Evolutionary conservation across 768 basidiomycete species (phyloP).

Genomic region (Rhizopogon sp.): DNA sequence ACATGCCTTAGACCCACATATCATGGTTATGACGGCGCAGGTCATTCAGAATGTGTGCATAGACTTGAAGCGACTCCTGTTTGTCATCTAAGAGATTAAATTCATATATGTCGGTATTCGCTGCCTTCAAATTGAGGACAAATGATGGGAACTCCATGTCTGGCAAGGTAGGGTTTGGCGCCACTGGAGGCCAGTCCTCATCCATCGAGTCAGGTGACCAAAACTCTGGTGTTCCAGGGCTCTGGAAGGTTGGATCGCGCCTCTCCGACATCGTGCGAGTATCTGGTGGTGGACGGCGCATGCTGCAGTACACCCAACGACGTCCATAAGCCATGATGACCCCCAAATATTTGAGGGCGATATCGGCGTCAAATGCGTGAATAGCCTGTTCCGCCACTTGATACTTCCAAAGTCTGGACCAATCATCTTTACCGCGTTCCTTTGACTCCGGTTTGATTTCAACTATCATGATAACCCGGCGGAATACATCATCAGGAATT

Average conservation of each 20-base stretch:
- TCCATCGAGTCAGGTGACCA: not conserved
- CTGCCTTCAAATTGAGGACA: too few relatives aligned
- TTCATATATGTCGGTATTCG: not conserved
- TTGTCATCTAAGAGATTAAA: not conserved
- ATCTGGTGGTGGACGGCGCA: not conserved
- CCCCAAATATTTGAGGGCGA: not conserved
- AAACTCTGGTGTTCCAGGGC: not conserved
- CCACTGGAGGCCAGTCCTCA: not conserved
- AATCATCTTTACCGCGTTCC: accelerated
- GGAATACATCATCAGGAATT: not conserved
- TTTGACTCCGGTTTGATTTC: not conserved
- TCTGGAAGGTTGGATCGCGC: too few relatives aligned
- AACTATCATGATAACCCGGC: not conserved
- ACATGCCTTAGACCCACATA: not conserved
- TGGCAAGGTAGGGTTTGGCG: too few relatives aligned
- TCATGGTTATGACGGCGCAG: not conserved
- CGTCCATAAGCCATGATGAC: not conserved
- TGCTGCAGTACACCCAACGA: not conserved
- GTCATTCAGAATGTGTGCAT: not conserved
- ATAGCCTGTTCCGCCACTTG: not conserved
- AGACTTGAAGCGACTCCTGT: not conserved
- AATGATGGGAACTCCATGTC: not conserved
- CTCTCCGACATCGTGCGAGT: too few relatives aligned
- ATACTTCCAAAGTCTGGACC: not conserved
- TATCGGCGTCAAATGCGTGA: not conserved